Evolutionary conservation across 768 basidiomycete genomes (phyloP).

Genomic region (Russula griseocarnosa): DNA sequence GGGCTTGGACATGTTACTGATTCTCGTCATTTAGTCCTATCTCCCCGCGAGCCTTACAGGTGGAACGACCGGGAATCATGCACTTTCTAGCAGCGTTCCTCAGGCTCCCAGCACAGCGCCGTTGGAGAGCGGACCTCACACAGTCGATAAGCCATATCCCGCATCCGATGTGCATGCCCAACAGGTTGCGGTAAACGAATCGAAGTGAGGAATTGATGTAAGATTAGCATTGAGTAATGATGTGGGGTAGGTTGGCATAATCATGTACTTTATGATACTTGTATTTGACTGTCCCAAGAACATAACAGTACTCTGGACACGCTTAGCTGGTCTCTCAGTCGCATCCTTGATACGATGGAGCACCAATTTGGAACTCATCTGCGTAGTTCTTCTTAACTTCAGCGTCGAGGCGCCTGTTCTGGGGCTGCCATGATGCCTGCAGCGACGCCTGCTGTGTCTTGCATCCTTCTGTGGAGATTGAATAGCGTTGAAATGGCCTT

Average conservation of each 20-base stretch:
- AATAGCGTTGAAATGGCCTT: constrained; percentile 23
- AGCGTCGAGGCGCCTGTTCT: constrained; percentile 17
- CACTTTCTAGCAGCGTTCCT: background rate
- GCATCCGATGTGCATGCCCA: background rate
- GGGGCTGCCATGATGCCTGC: constrained; percentile 24
- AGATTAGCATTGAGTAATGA: background rate
- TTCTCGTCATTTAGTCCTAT: constrained; percentile 19
- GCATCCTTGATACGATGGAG: background rate
- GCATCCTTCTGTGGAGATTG: constrained; percentile 18
- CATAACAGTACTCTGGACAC: background rate
- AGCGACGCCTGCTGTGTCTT: constrained; percentile 23
- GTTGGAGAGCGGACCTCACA: constrained; percentile 12
- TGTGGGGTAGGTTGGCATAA: background rate
- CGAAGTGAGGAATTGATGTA: constrained; percentile 7
- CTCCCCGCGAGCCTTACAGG: constrained; percentile 28
- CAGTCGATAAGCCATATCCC: constrained; percentile 10
- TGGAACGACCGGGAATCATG: constrained; percentile 13
- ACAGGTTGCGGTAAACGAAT: constrained; percentile 12
- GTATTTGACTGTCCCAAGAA: background rate
- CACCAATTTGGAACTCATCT: background rate
- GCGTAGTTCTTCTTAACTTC: background rate
- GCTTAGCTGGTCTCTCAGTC: background rate
- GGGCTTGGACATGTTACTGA: background rate
- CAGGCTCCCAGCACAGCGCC: background rate
- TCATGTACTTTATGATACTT: constrained; percentile 7